These are phyloP conservation scores for Chrysanthemum makinoi DNA, from an alignment of 129 eudicot species.

Conservation along the genomic window DNA sequence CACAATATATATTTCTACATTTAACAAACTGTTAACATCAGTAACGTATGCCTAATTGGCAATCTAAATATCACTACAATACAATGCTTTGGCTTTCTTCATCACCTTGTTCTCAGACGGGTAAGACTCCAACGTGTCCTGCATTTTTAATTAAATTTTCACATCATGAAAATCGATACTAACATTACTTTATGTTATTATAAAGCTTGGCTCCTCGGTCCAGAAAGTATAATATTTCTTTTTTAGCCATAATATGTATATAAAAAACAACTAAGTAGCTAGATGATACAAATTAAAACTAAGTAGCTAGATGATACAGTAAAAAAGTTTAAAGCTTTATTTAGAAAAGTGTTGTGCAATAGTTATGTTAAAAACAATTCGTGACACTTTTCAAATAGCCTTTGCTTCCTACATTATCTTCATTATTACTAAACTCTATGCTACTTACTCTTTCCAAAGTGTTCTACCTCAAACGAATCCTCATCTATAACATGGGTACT, in stretches of 20 bases:
- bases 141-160: not conserved
- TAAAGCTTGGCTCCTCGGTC: too few species aligned
- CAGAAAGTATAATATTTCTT: too few species aligned
- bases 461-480: not conserved
- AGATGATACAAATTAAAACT: too few species aligned
- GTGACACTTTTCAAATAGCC: not conserved
- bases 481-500: not conserved
- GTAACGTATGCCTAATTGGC: too few species aligned
- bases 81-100: conserved; percentile 48
- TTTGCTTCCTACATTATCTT: not conserved
- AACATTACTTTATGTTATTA: not conserved
- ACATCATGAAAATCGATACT: not conserved
- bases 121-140: conserved; percentile 64
- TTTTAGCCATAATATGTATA: too few species aligned
- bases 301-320: too few species aligned
- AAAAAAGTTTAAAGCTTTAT: not conserved
- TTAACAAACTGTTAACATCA: too few species aligned
- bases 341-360: not conserved
- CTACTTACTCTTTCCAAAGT: not conserved
- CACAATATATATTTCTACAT: too few species aligned
- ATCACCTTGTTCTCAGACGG: conserved; percentile 74
- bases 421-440: not conserved
- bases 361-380: not conserved
- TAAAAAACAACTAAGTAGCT: too few species aligned
- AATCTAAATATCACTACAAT: too few species aligned